Evolutionary conservation across 2,329 filamentous ascomycete genomes (phyloP).

Genomic region (Sporothrix curviconia): DNA sequence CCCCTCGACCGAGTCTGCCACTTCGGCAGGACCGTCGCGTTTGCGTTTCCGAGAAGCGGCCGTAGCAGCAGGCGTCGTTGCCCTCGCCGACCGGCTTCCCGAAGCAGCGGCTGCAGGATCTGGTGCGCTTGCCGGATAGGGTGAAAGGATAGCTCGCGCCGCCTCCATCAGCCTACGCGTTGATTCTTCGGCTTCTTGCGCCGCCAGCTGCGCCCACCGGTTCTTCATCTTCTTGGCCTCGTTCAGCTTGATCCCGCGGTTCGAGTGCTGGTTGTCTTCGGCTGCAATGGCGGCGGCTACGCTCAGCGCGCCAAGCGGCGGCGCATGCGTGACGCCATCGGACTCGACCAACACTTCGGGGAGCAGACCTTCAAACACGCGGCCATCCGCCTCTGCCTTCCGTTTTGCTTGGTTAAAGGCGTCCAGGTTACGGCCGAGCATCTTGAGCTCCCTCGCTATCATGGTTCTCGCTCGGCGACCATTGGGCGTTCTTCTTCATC

Average conservation of each 20-base stretch:
- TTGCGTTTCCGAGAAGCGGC: conserved; percentile 27
- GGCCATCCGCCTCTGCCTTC: conserved; percentile 59
- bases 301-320: conserved; percentile 55
- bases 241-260: conserved; percentile 71
- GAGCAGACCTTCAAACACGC: conserved; percentile 46
- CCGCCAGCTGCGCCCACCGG: conserved; percentile 53
- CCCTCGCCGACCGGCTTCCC: not conserved
- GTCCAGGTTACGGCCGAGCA: conserved; percentile 59
- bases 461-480: conserved; percentile 80
- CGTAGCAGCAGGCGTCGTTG: not conserved
- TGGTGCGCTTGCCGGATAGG: conserved; percentile 8
- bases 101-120: not conserved
- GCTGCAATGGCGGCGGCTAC: conserved; percentile 45
- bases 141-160: conserved; percentile 25
- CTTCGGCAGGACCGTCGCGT: conserved; percentile 25
- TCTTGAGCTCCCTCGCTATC: conserved; percentile 71
- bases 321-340: conserved; percentile 46
- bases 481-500: conserved; percentile 88
- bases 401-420: conserved; percentile 56
- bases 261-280: conserved; percentile 59
- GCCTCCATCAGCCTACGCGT: conserved; percentile 28
- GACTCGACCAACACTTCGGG: conserved; percentile 40
- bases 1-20: conserved; percentile 10
- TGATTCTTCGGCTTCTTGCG: conserved; percentile 48
- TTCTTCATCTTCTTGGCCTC: conserved; percentile 70